Base-by-base conservation (phyloP, 2,329 filamentous ascomycete species). In the Aspergillus brunneoviolaceus region DNA sequence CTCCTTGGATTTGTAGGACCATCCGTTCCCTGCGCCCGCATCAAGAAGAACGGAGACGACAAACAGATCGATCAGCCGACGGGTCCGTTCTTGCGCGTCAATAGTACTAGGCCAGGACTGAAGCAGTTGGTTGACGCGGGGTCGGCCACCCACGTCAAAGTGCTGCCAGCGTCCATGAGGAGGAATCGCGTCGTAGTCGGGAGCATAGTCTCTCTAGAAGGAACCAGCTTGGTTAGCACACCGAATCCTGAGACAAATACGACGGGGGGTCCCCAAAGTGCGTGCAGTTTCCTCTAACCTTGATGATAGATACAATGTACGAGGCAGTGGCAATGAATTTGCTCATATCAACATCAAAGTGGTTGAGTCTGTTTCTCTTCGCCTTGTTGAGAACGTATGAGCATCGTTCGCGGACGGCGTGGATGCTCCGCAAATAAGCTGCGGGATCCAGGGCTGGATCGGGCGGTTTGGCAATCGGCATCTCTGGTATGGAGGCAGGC, bases 271-370 rank as follows among this genome's bases (percentile, higher is more conserved):
- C n/a, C 6, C 19, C 33, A 31, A 19, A 16, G 39, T 45, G 39
- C 6, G 16, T 14, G 19, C 7, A 39, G 27, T 45, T 35, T 23
- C 23, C 19, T 12, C 62, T 66, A 80, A 93, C 92, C 89, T 96
- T 96, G 81, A 97, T 96, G 65, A 97, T 94, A 47, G 90, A 88
- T n/a, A 94, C 88, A 10, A 96, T 90, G 74, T 96, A 96, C 49
- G 85, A 85, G 14, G 93, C 91, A 1, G 94, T 94, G 65, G 94
- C 90, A 50, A 83, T 78, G 74, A 96, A 94, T 77, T 94, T 96
- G 77, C 77, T 78, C 83, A 93, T 87, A 76, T 97, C 93, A 51
- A 96, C 92, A 65, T 91, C 89, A 70, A 97, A 97, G 74, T 97
- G 93, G 67, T 85, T 86, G 63, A 96, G 83, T 67, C 90, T 83